Evolutionary conservation across 2,329 filamentous ascomycete species (phyloP).

Genomic region (Ilyonectria sp.): DNA sequence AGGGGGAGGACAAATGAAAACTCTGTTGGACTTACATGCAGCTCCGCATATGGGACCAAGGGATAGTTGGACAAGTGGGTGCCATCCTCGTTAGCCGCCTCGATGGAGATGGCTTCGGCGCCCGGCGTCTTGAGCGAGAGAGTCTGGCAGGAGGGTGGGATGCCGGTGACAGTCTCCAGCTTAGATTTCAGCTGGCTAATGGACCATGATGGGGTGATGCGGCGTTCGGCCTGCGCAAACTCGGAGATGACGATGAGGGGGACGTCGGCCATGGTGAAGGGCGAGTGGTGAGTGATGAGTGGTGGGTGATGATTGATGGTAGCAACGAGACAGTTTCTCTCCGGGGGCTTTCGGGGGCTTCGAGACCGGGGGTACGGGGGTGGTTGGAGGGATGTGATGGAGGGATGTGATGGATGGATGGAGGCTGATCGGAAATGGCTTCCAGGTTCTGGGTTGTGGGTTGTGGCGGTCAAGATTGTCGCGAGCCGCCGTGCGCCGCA

Average conservation of each 20-base stretch:
- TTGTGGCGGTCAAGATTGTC: constrained; percentile 45
- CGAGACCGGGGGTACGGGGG: constrained; percentile 24
- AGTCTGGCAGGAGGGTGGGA: constrained; percentile 84
- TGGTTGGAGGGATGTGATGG: constrained; percentile 29
- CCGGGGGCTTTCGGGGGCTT: constrained; percentile 17
- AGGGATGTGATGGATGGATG: constrained; percentile 26
- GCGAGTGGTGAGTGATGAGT: constrained; percentile 49
- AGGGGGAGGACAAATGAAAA: constrained; percentile 36
- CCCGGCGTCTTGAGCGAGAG: constrained; percentile 77
- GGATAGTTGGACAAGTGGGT: constrained; percentile 76
- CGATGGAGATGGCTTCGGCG: constrained; percentile 75
- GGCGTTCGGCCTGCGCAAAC: constrained; percentile 86
- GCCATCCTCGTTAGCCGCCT: constrained; percentile 81
- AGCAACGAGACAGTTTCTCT: constrained; percentile 5
- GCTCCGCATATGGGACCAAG: constrained; percentile 81
- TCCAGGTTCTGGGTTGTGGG: constrained; percentile 18
- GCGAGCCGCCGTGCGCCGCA: constrained; percentile 43
- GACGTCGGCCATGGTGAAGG: constrained; percentile 75
- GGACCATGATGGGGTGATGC: constrained; percentile 93
- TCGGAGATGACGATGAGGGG: constrained; percentile 83
- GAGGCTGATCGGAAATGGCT: constrained; percentile 22
- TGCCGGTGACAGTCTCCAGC: constrained; percentile 92
- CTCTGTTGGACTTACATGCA: constrained; percentile 76
- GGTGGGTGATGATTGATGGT: constrained; percentile 13
- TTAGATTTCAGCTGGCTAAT: constrained; percentile 87